These are phyloP conservation scores for Lichtheimia hyalospora DNA, from an alignment of 371 early-diverging fungal genomes.

Conservation along the genomic window DNA sequence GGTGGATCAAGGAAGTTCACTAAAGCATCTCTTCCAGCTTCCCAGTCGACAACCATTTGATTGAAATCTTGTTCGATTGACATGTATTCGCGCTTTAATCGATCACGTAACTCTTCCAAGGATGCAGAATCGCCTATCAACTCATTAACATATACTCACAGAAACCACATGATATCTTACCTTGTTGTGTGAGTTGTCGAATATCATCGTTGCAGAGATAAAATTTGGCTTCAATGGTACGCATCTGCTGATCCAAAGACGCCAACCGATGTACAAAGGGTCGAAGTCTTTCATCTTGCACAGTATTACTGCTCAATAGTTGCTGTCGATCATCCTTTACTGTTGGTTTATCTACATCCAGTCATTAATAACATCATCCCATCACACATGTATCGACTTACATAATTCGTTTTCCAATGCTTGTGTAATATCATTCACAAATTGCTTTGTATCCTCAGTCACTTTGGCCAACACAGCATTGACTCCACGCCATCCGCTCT, in stretches of 20 bases:
- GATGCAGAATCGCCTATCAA: background rate
- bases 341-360: conserved; percentile 28
- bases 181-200: conserved; percentile 30
- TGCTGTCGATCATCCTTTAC: conserved; percentile 5
- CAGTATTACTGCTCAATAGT: background rate
- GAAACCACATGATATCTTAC: conserved; percentile 6
- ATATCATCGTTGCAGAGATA: conserved; percentile 49
- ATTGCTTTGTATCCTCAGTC: conserved; percentile 25
- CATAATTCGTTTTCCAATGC: conserved; percentile 41
- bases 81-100: conserved; percentile 31
- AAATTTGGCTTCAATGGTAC: conserved; percentile 49
- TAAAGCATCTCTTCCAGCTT: conserved; percentile 35
- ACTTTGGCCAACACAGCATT: conserved; percentile 29
- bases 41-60: conserved; percentile 42
- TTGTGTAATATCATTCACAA: conserved; percentile 26
- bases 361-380: background rate
- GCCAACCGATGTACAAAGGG: conserved; percentile 42
- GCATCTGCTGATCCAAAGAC: conserved; percentile 45
- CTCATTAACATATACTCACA: too few relatives aligned
- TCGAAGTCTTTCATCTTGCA: conserved; percentile 24
- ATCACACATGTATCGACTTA: conserved; percentile 15
- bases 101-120: conserved; percentile 15
- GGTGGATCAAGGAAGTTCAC: conserved; percentile 28
- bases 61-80: conserved; percentile 40
- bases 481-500: conserved; percentile 30